A percentile compares a stretch with the other conserved stretches of the same genome.
Conservation (phyloP, 805 yeast genomes). For the Saccharomyces eubayanus region DNA sequence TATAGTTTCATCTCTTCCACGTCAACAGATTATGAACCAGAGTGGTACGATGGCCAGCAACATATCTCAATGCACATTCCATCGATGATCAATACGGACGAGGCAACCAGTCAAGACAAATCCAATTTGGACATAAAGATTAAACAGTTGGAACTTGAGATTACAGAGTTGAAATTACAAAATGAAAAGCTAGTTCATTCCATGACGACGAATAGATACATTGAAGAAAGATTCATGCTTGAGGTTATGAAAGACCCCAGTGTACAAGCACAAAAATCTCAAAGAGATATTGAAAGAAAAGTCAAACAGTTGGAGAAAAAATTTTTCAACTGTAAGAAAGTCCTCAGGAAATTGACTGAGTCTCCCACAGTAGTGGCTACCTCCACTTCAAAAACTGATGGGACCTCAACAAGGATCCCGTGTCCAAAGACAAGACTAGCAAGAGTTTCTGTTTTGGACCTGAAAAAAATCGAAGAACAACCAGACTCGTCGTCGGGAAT, state of each 20-base stretch:
- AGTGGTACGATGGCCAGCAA: constrained; percentile 10
- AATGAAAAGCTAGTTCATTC: constrained; percentile 28
- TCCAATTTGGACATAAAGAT: constrained; percentile 21
- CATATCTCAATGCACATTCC: constrained; percentile 2
- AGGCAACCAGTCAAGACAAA: constrained; percentile 1
- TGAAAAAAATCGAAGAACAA: constrained; percentile 22
- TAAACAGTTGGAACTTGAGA: constrained; percentile 28
- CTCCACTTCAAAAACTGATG: background rate
- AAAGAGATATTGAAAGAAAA: constrained; percentile 17
- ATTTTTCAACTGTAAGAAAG: constrained; percentile 23
- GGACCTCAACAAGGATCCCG: constrained; percentile 1
- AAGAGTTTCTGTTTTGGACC: constrained; percentile 19
- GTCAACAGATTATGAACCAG: constrained; percentile 25
- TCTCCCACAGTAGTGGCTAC: constrained; percentile 1
- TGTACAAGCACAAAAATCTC: background rate
- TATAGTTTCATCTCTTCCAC: constrained; percentile 29
- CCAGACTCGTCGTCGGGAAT: constrained; percentile 15
- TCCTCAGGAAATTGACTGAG: constrained; percentile 17
- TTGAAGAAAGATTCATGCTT: constrained; percentile 21
- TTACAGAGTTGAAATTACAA: constrained; percentile 27
- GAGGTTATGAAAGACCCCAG: constrained; percentile 10
- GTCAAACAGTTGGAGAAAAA: constrained; percentile 25
- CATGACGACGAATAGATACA: constrained; percentile 19
- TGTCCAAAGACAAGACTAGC: constrained; percentile 15
- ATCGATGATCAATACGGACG: constrained; percentile 1